Base-by-base conservation (phyloP, 2,329 filamentous ascomycete species). In the Hymenoscyphus repandus region DNA sequence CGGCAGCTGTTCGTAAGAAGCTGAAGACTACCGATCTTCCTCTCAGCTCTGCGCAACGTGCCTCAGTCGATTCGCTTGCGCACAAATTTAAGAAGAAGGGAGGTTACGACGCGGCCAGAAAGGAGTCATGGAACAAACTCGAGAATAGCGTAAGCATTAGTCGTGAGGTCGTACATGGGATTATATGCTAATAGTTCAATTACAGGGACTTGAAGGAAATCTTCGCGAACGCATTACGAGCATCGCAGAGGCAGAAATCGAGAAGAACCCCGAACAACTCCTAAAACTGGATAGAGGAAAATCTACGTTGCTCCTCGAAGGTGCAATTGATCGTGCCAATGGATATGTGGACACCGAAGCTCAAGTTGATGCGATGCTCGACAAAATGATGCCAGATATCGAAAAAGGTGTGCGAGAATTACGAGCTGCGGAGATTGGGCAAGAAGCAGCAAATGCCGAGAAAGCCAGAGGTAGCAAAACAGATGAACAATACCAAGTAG, bases 71-170 rank as follows among this genome's bases (percentile, higher is more conserved):
- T 60, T 79, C 77, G 13, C 77, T 92, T 18, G 80, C 87, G n/a
- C 84, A 88, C 64, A 85, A 79, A 10, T 92, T 91, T 72, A 91
- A 91, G 70, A 92, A 91, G 71, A 90, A 89, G 68, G 88, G 88
- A 54, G 86, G 86, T 51, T 93, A 91, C 64, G 88, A 93, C 68
- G 73, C 78, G 12, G 79, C 91, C 56, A 82, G 88, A 54, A 91
- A 90, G 65, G 79, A 87, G 61, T 77, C 88, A 10, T 90, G 87
- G 79, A 80, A 86, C 41, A 83, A 87, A 51, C 88, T 89, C 59
- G 81, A 84, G 62, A 77, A 79, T 30, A 84, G 82, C 59, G 86
- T 89, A 76, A 51, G 63, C 45, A 45, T 53, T 46, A 41, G 31
- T 9, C 18, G 34, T 38, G 33, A 37, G 34, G 5, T 32, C 31